These are phyloP conservation scores for Beauveria caledonica DNA, from an alignment of 2,329 filamentous ascomycete species.

Conservation along the genomic window DNA sequence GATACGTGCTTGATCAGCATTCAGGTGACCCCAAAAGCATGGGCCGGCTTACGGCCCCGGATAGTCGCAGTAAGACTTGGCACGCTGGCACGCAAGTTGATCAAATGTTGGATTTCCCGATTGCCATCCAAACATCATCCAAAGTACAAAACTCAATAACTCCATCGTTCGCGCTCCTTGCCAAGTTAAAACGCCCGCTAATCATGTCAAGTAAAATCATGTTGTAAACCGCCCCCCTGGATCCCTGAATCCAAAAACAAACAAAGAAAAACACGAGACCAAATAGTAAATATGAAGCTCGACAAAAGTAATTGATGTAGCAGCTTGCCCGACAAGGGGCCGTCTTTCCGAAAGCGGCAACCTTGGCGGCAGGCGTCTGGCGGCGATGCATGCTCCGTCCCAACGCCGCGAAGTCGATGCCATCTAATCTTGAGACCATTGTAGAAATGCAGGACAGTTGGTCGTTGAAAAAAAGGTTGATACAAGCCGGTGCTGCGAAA, in stretches of 20 bases:
- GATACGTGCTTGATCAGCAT: background rate
- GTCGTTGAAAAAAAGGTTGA: no score
- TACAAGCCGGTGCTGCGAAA: no score
- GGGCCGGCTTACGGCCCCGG: background rate
- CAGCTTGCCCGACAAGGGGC: background rate
- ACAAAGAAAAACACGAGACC: background rate
- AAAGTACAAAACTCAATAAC: background rate
- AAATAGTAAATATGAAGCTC: no score
- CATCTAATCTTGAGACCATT: no score
- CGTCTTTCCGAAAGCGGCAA: background rate
- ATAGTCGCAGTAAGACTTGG: background rate
- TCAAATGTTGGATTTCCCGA: background rate
- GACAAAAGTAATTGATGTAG: background rate
- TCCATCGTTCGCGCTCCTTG: background rate
- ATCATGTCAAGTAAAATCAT: background rate
- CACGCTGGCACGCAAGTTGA: background rate
- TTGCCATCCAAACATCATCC: background rate
- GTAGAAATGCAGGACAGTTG: no score
- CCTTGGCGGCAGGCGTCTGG: background rate
- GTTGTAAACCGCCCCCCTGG: background rate
- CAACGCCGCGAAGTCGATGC: background rate
- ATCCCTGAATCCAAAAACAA: background rate
- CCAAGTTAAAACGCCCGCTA: slow-evolving; percentile 5
- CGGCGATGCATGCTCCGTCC: no score
- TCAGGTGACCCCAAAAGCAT: background rate